A percentile compares a stretch with the other conserved stretches of the same genome.
phyloP scores from a whole-genome alignment of 1,139 yeast genomes.

The Candida neerlandica region DNA sequence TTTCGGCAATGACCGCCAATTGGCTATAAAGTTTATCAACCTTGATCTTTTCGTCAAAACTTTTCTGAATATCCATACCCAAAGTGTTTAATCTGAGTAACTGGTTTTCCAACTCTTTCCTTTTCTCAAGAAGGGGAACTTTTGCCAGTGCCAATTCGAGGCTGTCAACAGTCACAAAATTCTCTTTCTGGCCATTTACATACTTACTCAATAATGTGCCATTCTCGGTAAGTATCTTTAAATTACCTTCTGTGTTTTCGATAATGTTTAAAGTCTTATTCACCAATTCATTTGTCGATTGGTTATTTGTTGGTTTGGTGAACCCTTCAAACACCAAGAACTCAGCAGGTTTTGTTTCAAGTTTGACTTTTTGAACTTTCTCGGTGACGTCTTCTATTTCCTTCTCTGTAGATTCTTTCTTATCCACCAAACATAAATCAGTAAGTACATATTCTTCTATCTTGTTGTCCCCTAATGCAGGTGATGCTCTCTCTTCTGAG shows the following conservation, averaged over 20 bases:
- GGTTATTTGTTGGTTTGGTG: constrained; percentile 3
- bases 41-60: constrained; percentile 16
- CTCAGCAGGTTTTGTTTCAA: constrained; percentile 13
- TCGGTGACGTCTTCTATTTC: constrained; percentile 1
- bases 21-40: constrained; percentile 24
- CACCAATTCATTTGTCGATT: constrained; percentile 8
- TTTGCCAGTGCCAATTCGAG: constrained; percentile 5
- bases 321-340: constrained; percentile 18
- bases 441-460: not conserved
- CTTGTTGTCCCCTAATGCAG: not conserved
- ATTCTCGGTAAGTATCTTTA: constrained; percentile 19
- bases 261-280: constrained; percentile 20
- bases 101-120: constrained; percentile 2
- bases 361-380: not conserved
- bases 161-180: not conserved
- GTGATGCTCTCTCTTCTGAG: not conserved
- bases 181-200: constrained; percentile 14
- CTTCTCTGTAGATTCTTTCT: constrained; percentile 4
- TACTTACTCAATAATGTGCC: constrained; percentile 14
- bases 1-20: constrained; percentile 16
- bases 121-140: constrained; percentile 1
- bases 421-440: not conserved
- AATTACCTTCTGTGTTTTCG: constrained; percentile 23
- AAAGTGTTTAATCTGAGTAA: constrained; percentile 8
- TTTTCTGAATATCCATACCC: constrained; percentile 14